A percentile compares a stretch with the other conserved stretches of the same genome.
These are phyloP conservation scores for Gautieria morchelliformis DNA, from an alignment of 768 basidiomycete species.

Conservation along the genomic window DNA sequence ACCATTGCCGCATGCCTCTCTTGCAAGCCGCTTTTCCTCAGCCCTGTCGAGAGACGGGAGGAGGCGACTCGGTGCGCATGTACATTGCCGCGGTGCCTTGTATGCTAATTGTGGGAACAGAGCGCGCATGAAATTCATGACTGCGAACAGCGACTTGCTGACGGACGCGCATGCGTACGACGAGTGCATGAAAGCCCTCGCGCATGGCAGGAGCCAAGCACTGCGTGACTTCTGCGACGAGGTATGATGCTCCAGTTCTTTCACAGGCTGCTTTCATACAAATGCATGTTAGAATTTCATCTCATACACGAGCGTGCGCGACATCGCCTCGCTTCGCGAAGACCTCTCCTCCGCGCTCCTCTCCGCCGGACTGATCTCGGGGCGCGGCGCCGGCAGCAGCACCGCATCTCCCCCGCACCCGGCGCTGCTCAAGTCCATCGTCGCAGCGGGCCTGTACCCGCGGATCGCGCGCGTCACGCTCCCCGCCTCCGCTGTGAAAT, in stretches of 20 bases:
- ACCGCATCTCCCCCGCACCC: conserved; percentile 37
- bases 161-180: conserved; percentile 75
- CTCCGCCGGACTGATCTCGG: conserved; percentile 59
- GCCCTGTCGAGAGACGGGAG: conserved; percentile 74
- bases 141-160: conserved; percentile 72
- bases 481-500: conserved; percentile 66
- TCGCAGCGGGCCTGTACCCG: conserved; percentile 84
- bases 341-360: conserved; percentile 68
- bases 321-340: conserved; percentile 65
- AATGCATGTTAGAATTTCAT: conserved; percentile 63
- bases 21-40: conserved; percentile 79
- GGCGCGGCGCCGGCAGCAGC: conserved; percentile 35
- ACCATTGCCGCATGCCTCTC: conserved; percentile 79
- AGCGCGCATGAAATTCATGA: conserved; percentile 60
- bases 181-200: conserved; percentile 41
- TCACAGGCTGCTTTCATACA: not conserved
- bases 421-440: conserved; percentile 66
- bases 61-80: conserved; percentile 56
- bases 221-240: conserved; percentile 64
- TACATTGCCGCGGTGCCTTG: not conserved
- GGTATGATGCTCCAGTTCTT: conserved; percentile 20
- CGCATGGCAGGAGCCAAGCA: conserved; percentile 36
- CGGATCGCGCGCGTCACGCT: conserved; percentile 69
- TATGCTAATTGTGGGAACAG: conserved; percentile 26
- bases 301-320: conserved; percentile 59